Base-by-base conservation (phyloP, 345 rosid genomes). In the Geranium brycei region DNA sequence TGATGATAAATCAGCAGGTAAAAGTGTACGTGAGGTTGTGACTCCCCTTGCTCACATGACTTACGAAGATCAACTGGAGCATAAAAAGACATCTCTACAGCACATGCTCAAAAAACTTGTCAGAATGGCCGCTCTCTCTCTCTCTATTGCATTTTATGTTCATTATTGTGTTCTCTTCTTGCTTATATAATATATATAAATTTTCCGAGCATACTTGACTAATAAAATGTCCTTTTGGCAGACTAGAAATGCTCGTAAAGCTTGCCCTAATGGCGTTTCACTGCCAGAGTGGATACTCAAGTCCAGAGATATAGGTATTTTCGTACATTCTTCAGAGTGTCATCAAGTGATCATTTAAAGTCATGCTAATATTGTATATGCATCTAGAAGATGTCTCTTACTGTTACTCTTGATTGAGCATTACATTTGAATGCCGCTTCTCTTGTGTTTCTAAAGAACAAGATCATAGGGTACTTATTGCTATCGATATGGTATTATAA, bases 201-300 rank as follows among this genome's bases (percentile, higher is more conserved):
- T 10, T 47, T 47, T 47, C 15, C 11, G 14, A 47, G 15, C 15
- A 8, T 11, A 0, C 13, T 47, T 47, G 53, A 47, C 53, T 8
- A 47, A 47, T 47, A 47, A 32, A 69, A 10, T 61, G 61, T 61
- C 17, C 61, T 66, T 40, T 56, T 71, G 73, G 75, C 89, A 90
- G 99, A 85, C 99, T 38, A 85, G 90, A 73, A 90, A 79, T 69
- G 85, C 96, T 10, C 96, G 96, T 59, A 90, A 86, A 81, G 97
- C 91, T 64, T 93, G 99, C 77, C 97, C 91, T 4, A 77, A 71
- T 75, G 97, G 95, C 40, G 73, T 76, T 71, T 79, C 91, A 66
- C 86, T 90, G 74, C 99, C 97, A 19, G 80, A 86, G 69, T 93
- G 96, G 97, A 71, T 90, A 69, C 81, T 86, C 62, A 83, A 83